Conservation (phyloP, 2,329 filamentous ascomycete species). For the Fusarium sp. region DNA sequence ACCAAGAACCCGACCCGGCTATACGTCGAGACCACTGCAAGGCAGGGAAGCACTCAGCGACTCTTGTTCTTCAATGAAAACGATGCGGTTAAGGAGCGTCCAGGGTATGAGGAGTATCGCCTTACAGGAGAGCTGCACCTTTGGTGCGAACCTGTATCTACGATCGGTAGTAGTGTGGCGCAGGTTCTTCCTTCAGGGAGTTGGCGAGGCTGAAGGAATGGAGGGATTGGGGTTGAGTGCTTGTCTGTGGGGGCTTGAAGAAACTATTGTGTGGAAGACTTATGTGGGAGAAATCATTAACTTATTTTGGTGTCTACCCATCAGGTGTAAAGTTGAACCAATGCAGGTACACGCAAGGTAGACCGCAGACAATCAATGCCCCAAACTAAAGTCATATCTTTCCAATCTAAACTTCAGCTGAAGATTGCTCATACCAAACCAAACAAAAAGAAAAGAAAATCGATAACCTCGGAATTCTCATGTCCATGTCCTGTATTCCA, state of each 20-base stretch:
- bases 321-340: too few relatives aligned
- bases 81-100: too few relatives aligned
- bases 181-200: not conserved
- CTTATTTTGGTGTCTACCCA: too few relatives aligned
- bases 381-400: too few relatives aligned
- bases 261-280: too few relatives aligned
- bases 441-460: not conserved
- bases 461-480: not conserved
- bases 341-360: too few relatives aligned
- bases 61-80: not conserved
- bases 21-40: not conserved
- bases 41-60: rapidly evolving
- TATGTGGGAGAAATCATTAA: too few relatives aligned
- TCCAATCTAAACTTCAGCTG: too few relatives aligned
- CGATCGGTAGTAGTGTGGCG: not conserved
- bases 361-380: too few relatives aligned
- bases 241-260: too few relatives aligned
- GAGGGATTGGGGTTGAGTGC: too few relatives aligned
- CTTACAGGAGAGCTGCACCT: not conserved
- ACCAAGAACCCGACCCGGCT: not conserved
- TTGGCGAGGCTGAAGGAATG: not conserved
- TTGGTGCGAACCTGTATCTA: not conserved
- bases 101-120: not conserved
- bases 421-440: too few relatives aligned
- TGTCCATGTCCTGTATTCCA: not conserved